Conservation (phyloP, 768 basidiomycete genomes). For the Boletus sp. region DNA sequence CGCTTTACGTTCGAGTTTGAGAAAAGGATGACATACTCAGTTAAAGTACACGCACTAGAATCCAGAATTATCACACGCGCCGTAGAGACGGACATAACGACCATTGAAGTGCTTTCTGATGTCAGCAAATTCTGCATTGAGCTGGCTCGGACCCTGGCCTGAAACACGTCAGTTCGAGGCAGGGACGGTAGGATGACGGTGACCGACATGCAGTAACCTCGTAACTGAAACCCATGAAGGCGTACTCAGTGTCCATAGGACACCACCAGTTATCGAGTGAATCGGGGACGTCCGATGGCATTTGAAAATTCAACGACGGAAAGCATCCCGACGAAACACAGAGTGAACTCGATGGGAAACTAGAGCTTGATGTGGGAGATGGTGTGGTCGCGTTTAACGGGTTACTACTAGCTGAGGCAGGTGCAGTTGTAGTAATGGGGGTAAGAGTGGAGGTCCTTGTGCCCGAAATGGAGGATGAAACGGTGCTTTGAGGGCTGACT, state of each 20-base stretch:
- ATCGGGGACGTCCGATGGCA: slow-evolving; percentile 49
- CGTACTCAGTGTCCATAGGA: slow-evolving; percentile 59
- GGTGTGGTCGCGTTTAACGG: background rate
- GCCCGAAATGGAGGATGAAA: background rate
- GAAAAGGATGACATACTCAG: slow-evolving; percentile 13
- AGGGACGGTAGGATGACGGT: background rate
- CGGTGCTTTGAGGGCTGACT: background rate
- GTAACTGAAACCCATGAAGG: slow-evolving; percentile 76
- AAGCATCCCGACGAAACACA: slow-evolving; percentile 28
- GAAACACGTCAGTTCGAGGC: background rate
- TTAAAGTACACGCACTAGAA: slow-evolving; percentile 34
- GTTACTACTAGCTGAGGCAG: background rate
- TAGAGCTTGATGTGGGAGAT: background rate
- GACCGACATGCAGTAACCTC: slow-evolving; percentile 62
- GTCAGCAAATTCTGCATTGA: slow-evolving; percentile 56
- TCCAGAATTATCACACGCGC: slow-evolving; percentile 37
- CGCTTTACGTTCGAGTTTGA: slow-evolving; percentile 28
- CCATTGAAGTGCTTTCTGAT: slow-evolving; percentile 59
- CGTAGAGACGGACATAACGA: slow-evolving; percentile 60
- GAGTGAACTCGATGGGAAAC: background rate
- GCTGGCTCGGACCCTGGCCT: slow-evolving; percentile 57
- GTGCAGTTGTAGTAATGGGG: background rate
- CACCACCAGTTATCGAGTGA: slow-evolving; percentile 65
- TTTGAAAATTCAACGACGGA: slow-evolving; percentile 46
- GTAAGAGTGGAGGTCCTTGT: background rate